Evolutionary conservation across 2,329 filamentous ascomycete genomes (phyloP).

Genomic region (Microdochium bolleyi): DNA sequence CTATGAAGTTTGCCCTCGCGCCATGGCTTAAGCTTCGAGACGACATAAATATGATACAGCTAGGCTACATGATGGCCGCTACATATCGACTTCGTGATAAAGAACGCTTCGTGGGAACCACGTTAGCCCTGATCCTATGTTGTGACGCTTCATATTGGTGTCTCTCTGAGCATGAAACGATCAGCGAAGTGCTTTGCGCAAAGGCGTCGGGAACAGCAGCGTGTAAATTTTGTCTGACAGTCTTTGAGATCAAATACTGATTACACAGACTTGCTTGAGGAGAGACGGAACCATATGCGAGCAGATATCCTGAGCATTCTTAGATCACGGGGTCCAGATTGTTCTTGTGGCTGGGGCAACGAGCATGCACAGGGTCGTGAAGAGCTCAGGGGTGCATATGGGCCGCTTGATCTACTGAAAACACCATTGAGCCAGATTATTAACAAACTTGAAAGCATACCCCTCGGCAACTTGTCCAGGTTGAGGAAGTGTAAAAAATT

Average conservation of each 20-base stretch:
- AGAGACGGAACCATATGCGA: background rate
- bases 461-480: background rate
- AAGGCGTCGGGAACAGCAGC: background rate
- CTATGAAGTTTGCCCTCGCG: background rate
- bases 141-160: background rate
- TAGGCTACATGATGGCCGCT: background rate
- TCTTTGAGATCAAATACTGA: background rate
- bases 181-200: background rate
- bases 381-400: background rate
- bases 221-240: background rate
- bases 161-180: background rate
- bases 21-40: background rate
- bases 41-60: background rate
- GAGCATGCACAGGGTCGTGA: background rate
- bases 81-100: background rate
- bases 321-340: background rate
- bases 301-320: background rate
- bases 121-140: background rate
- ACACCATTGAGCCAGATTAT: background rate
- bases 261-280: background rate
- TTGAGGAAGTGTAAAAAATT: background rate
- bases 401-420: background rate
- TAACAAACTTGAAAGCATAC: background rate
- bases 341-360: background rate
- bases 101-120: background rate